Evolutionary conservation across 495 filamentous ascomycete genomes (phyloP).

Genomic region (Penicillium coffeae): DNA sequence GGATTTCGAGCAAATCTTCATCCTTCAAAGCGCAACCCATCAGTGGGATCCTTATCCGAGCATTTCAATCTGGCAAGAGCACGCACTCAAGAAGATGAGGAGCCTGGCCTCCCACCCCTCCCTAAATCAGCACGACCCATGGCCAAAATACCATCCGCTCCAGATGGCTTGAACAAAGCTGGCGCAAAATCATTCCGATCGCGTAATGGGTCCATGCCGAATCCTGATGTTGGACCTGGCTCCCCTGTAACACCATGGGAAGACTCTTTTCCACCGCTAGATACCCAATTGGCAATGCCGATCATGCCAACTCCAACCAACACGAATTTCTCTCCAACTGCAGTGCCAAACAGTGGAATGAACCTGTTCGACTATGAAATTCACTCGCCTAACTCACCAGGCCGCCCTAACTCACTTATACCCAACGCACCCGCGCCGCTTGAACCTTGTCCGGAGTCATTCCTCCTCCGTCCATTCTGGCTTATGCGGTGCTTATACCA

Average conservation of each 20-base stretch:
- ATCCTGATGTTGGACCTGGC: constrained; percentile 60
- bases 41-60: constrained; percentile 30
- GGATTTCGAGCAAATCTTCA: constrained; percentile 18
- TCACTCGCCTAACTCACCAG: constrained; percentile 65
- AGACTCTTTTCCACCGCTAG: constrained; percentile 57
- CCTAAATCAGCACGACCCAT: constrained; percentile 46
- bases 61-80: constrained; percentile 35
- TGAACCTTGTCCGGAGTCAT: constrained; percentile 87
- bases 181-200: constrained; percentile 70
- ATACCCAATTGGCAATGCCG: constrained; percentile 48
- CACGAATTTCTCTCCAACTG: constrained; percentile 50
- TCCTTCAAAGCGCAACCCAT: constrained; percentile 28
- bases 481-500: constrained; percentile 91
- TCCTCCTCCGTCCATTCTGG: constrained; percentile 90
- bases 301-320: constrained; percentile 67
- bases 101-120: constrained; percentile 32
- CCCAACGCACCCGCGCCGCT: constrained; percentile 64
- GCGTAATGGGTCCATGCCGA: constrained; percentile 72
- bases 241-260: constrained; percentile 74
- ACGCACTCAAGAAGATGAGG: constrained; percentile 39
- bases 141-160: constrained; percentile 48
- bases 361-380: constrained; percentile 85
- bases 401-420: constrained; percentile 59
- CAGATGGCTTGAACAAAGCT: constrained; percentile 64
- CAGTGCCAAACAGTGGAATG: constrained; percentile 60